A percentile compares a stretch with the other conserved stretches of the same genome.
Evolutionary conservation across 2,329 filamentous ascomycete genomes (phyloP).

Genomic region (Penicillium concentricum): DNA sequence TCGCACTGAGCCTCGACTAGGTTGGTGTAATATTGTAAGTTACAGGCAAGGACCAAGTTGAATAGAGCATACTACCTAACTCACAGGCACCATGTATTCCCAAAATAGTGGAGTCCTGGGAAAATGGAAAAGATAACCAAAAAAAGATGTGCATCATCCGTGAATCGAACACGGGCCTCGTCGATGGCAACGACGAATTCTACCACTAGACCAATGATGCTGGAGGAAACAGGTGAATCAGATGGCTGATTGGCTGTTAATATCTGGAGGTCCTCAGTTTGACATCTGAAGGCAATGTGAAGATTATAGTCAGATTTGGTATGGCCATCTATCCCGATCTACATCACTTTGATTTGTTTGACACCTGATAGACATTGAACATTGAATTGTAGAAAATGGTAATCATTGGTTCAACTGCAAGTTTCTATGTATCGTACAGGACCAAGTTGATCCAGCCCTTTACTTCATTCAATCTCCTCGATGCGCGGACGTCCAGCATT

Average conservation of each 20-base stretch:
- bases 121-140: neutral
- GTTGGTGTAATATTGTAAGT: neutral
- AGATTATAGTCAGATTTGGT: neutral
- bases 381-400: neutral
- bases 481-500: slow-evolving; percentile 33
- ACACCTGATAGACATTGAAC: neutral
- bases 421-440: no score
- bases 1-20: neutral
- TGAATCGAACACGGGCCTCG: slow-evolving; percentile 50
- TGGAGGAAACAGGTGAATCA: neutral
- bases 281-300: neutral
- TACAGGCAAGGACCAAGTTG: no score
- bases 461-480: slow-evolving; percentile 43
- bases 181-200: slow-evolving; percentile 49
- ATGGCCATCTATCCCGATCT: no score
- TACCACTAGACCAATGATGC: slow-evolving; percentile 49
- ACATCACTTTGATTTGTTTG: neutral
- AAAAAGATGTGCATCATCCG: slow-evolving; percentile 33
- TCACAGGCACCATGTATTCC: neutral
- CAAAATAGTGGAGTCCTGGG: neutral
- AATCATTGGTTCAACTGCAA: no score
- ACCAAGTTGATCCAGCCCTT: no score
- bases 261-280: neutral
- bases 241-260: neutral
- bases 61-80: neutral